Evolutionary conservation across 805 yeast genomes (phyloP).

Genomic region (Kregervanrija delftensis): DNA sequence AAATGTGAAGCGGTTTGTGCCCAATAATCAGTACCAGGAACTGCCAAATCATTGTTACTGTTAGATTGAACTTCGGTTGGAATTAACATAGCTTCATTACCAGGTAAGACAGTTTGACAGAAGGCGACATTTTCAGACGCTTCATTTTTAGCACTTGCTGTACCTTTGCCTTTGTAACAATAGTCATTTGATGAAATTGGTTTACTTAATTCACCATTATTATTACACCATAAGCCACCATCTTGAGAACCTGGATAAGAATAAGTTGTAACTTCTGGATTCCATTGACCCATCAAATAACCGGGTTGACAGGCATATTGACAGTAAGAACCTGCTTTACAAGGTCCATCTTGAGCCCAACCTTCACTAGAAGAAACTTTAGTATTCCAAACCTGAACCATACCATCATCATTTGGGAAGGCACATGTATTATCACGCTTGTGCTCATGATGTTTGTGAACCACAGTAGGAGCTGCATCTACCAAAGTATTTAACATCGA

Average conservation of each 20-base stretch:
- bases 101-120: slow-evolving; percentile 91
- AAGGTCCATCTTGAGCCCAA: slow-evolving; percentile 79
- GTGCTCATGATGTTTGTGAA: slow-evolving; percentile 3
- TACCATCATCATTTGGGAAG: slow-evolving; percentile 61
- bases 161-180: slow-evolving; percentile 75
- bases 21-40: slow-evolving; percentile 81
- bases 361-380: slow-evolving; percentile 57
- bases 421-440: slow-evolving; percentile 33
- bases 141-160: slow-evolving; percentile 49
- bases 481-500: too few species aligned
- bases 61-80: slow-evolving; percentile 64
- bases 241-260: slow-evolving; percentile 70
- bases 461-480: too few species aligned
- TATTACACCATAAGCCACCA: slow-evolving; percentile 79
- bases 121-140: slow-evolving; percentile 63
- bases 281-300: slow-evolving; percentile 84
- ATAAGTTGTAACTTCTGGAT: slow-evolving; percentile 64
- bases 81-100: slow-evolving; percentile 89
- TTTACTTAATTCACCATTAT: slow-evolving; percentile 58
- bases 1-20: slow-evolving; percentile 83
- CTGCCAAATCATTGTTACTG: slow-evolving; percentile 54
- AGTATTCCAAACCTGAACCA: slow-evolving; percentile 55
- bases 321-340: slow-evolving; percentile 75
- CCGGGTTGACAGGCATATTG: slow-evolving; percentile 93
- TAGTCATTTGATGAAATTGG: slow-evolving; percentile 51